Conservation (phyloP, 2,329 filamentous ascomycete species). For the Clonostachys sp. region DNA sequence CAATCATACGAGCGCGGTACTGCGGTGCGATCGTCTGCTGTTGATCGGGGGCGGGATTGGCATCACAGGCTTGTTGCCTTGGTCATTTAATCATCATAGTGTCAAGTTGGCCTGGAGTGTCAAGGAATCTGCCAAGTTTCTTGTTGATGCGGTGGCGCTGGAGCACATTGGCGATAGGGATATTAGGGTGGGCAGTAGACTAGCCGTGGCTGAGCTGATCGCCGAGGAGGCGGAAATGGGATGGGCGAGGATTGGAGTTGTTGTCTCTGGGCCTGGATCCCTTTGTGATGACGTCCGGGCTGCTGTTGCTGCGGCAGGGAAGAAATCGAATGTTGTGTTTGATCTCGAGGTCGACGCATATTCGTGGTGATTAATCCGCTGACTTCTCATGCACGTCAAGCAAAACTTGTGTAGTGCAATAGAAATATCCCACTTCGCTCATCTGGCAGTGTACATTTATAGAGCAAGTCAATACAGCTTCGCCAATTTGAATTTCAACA, state of each 20-base stretch:
- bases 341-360: slow-evolving; percentile 20
- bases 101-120: slow-evolving; percentile 30
- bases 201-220: slow-evolving; percentile 22
- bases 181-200: slow-evolving; percentile 22
- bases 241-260: slow-evolving; percentile 23
- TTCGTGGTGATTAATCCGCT: slow-evolving; percentile 9
- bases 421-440: too few relatives aligned
- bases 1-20: slow-evolving; percentile 14
- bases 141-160: slow-evolving; percentile 23
- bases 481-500: too few relatives aligned
- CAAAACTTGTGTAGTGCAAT: too few relatives aligned
- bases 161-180: slow-evolving; percentile 21
- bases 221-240: slow-evolving; percentile 17
- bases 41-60: slow-evolving; percentile 42
- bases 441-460: too few relatives aligned
- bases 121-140: slow-evolving; percentile 10
- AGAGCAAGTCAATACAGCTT: too few relatives aligned
- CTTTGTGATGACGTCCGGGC: slow-evolving; percentile 32
- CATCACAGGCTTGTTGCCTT: slow-evolving; percentile 36
- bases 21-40: slow-evolving; percentile 26
- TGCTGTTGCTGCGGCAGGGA: slow-evolving; percentile 12
- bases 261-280: slow-evolving; percentile 32
- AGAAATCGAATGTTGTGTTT: slow-evolving; percentile 8
- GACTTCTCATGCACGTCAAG: too few relatives aligned
- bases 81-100: slow-evolving; percentile 21